These are phyloP conservation scores for Papiliotrema flavescens DNA, from an alignment of 1,284 basidiomycete genomes.

Conservation along the genomic window DNA sequence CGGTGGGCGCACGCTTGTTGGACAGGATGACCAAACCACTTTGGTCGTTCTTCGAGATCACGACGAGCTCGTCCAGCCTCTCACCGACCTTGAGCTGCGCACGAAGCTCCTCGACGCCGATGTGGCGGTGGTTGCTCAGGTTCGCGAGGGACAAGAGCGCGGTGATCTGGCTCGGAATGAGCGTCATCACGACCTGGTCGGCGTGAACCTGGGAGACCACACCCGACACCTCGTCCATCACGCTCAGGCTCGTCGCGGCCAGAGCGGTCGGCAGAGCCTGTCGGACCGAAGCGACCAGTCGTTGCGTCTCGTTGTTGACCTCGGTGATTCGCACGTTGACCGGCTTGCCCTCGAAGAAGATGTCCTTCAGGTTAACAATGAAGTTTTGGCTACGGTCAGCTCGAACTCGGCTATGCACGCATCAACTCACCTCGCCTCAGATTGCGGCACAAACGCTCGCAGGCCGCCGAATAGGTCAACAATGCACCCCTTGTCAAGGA, in stretches of 20 bases:
- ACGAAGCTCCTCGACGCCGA: conserved; percentile 68
- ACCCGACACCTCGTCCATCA: conserved; percentile 71
- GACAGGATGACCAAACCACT: conserved; percentile 85
- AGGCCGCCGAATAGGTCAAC: conserved; percentile 89
- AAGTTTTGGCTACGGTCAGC: conserved; percentile 57
- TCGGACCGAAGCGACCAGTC: conserved; percentile 80
- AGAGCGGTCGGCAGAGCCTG: conserved; percentile 62
- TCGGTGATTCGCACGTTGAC: conserved; percentile 80
- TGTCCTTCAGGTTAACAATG: conserved; percentile 61
- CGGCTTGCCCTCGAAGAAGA: conserved; percentile 75
- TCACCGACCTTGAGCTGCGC: conserved; percentile 67
- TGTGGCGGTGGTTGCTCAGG: conserved; percentile 73
- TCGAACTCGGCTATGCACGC: background rate
- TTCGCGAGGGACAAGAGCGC: conserved; percentile 83
- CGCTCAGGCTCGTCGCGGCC: conserved; percentile 68
- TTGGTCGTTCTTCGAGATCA: conserved; percentile 84
- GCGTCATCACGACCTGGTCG: conserved; percentile 70
- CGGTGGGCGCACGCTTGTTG: conserved; percentile 48
- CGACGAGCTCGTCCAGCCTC: conserved; percentile 70
- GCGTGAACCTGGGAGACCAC: conserved; percentile 73
- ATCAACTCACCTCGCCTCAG: conserved; percentile 68
- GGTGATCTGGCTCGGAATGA: conserved; percentile 67
- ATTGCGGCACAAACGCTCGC: conserved; percentile 74
- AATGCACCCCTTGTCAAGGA: conserved; percentile 71
- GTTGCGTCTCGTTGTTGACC: conserved; percentile 61